phyloP scores from a whole-genome alignment of 129 eudicot species.

The Saposhnikovia divaricata region DNA sequence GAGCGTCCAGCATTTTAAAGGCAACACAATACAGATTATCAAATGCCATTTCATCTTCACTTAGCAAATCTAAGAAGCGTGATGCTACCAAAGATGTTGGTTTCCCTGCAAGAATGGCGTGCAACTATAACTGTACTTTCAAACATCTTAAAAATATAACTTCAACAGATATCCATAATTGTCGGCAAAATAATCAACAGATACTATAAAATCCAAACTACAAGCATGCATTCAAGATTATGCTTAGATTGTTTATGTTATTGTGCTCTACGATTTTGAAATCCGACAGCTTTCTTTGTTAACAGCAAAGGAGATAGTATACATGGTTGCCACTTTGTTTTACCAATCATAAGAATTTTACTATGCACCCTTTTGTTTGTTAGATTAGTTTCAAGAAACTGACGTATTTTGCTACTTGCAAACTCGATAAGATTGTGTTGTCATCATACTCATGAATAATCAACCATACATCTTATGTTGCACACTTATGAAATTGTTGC shows the following conservation, averaged over 20 bases:
- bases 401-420: background rate
- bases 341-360: background rate
- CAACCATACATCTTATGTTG: background rate
- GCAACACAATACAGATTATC: constrained; percentile 90
- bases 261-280: background rate
- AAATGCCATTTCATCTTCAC: constrained; percentile 87
- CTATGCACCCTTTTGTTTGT: background rate
- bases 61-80: constrained; percentile 62
- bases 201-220: background rate
- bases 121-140: background rate
- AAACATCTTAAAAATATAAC: background rate
- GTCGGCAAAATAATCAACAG: background rate
- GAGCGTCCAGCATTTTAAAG: constrained; percentile 78
- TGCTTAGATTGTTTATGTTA: background rate
- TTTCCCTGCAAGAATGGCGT: constrained; percentile 47
- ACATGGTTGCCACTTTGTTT: background rate
- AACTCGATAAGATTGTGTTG: background rate
- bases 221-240: background rate
- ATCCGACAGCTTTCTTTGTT: background rate
- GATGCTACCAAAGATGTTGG: constrained; percentile 58
- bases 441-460: background rate
- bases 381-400: background rate
- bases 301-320: background rate
- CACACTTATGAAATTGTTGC: background rate
- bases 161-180: background rate